Conservation (phyloP, 306 rosid species). For the Oemleria cerasiformis region DNA sequence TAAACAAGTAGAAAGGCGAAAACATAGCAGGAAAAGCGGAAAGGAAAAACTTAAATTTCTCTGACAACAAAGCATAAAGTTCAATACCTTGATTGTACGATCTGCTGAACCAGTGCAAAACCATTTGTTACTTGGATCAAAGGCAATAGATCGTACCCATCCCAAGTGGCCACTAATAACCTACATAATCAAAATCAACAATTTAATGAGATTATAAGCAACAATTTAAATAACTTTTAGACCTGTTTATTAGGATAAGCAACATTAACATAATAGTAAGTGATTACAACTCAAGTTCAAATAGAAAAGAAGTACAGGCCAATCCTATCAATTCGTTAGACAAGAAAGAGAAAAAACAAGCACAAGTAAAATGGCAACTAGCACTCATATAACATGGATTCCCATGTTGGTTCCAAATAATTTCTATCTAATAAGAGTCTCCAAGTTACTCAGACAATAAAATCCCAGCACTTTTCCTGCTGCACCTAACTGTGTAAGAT, state of each 20-base stretch:
- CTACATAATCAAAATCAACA: constrained; percentile 40
- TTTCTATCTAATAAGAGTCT: not conserved
- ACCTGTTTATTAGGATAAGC: not conserved
- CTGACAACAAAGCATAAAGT: constrained; percentile 17
- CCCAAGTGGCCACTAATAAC: constrained; percentile 98
- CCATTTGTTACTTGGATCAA: constrained; percentile 97
- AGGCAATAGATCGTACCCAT: constrained; percentile 96
- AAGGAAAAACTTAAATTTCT: not conserved
- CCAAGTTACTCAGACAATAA: not conserved
- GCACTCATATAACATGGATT: not conserved
- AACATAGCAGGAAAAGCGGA: not conserved
- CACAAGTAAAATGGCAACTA: constrained; percentile 1
- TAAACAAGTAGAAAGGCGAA: not conserved
- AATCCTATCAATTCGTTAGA: not conserved
- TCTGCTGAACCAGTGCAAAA: constrained; percentile 99
- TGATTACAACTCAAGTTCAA: not conserved
- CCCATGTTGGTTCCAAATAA: not conserved
- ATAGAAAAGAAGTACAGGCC: not conserved
- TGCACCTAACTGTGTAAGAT: constrained; percentile 3
- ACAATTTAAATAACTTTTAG: not conserved
- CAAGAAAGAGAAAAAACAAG: not conserved
- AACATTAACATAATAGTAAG: not conserved
- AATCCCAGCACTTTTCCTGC: constrained; percentile 15
- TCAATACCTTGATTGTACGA: constrained; percentile 90
- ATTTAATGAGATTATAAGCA: not conserved